Percentiles rank a stretch among this genome's conserved stretches.
Conservation (phyloP, 768 basidiomycete genomes). For the Phylloporus arenicola region DNA sequence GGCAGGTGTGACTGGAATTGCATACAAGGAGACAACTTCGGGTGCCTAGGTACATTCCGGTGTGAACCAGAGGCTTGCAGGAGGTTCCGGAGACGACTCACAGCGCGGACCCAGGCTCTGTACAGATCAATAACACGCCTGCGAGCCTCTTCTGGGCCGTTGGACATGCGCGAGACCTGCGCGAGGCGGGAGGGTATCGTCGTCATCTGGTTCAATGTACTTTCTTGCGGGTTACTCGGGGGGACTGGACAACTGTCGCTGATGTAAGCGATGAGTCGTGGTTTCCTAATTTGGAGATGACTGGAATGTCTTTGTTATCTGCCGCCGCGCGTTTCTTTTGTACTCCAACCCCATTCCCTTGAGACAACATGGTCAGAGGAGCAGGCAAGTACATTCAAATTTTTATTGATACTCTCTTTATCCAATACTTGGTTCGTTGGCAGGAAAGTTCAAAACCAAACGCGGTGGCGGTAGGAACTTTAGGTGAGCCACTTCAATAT, state of each 20-base stretch:
- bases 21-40: conserved; percentile 78
- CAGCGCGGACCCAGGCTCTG: conserved; percentile 89
- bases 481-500: conserved; percentile 41
- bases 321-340: background rate
- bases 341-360: background rate
- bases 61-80: background rate
- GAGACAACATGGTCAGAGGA: conserved; percentile 29
- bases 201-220: conserved; percentile 41
- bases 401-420: background rate
- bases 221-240: conserved; percentile 1
- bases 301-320: conserved; percentile 15
- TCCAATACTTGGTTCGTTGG: background rate
- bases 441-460: conserved; percentile 80
- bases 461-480: conserved; percentile 87
- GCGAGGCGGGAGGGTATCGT: conserved; percentile 92
- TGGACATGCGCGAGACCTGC: conserved; percentile 56
- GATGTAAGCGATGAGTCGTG: conserved; percentile 12
- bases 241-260: background rate
- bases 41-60: conserved; percentile 66
- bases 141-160: conserved; percentile 54
- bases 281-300: conserved; percentile 9
- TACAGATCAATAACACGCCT: conserved; percentile 72
- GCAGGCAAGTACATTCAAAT: conserved; percentile 13
- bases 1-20: conserved; percentile 71
- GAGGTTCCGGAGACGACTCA: conserved; percentile 37